These are phyloP conservation scores for Cucurbitaria berberidis DNA, from an alignment of 2,329 filamentous ascomycete genomes.

Conservation along the genomic window DNA sequence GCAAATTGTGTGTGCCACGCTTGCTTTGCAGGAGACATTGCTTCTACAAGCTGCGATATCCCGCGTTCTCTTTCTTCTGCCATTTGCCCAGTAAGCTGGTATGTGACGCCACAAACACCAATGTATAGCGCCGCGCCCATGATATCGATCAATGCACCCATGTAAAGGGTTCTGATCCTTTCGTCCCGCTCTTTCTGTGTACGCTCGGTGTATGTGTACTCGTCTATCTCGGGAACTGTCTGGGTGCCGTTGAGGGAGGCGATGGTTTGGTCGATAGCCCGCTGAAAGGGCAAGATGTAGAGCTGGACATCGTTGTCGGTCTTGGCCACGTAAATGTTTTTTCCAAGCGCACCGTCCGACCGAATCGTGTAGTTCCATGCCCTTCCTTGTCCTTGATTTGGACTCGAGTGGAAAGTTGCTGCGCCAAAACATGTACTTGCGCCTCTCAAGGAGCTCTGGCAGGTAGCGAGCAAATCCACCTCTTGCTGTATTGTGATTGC, in stretches of 20 bases:
- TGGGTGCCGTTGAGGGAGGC: conserved; percentile 58
- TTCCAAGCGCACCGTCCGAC: conserved; percentile 73
- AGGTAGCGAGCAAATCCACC: conserved; percentile 66
- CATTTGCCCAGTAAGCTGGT: conserved; percentile 85
- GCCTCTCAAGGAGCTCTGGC: conserved; percentile 63
- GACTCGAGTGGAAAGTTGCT: conserved; percentile 76
- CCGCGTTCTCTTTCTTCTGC: conserved; percentile 85
- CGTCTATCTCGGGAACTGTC: conserved; percentile 52
- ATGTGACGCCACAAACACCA: conserved; percentile 79
- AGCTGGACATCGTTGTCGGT: conserved; percentile 75
- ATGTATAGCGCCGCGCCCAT: conserved; percentile 81
- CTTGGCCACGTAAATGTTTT: conserved; percentile 68
- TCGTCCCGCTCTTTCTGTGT: conserved; percentile 71
- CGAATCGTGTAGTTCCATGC: conserved; percentile 88
- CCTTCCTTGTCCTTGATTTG: conserved; percentile 68
- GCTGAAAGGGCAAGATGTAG: conserved; percentile 80
- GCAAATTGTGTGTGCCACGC: conserved; percentile 79
- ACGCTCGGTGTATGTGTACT: conserved; percentile 78
- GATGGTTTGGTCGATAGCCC: conserved; percentile 77
- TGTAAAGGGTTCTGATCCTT: conserved; percentile 72
- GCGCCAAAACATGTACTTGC: conserved; percentile 76
- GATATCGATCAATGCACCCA: conserved; percentile 74
- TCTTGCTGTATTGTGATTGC: conserved; percentile 63
- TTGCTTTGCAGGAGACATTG: conserved; percentile 81
- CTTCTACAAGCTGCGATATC: conserved; percentile 86